Percentiles rank a stretch among this genome's conserved stretches.
Conservation (phyloP, 352 stramenopile genomes). For the Globisporangium acanthophoron region DNA sequence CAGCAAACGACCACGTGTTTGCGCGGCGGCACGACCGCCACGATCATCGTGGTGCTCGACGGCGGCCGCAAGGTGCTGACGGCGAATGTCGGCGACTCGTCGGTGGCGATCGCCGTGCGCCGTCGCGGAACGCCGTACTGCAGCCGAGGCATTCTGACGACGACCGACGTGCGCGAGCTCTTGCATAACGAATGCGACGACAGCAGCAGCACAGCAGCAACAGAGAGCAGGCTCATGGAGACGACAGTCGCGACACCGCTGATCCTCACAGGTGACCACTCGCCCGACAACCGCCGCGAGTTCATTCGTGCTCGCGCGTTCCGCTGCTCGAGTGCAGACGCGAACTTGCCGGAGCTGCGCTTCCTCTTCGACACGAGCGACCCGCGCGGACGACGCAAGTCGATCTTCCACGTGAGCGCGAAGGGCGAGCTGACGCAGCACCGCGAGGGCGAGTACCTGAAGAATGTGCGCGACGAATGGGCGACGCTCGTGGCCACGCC, state of each 20-base stretch:
- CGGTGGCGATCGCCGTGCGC: slow-evolving; percentile 31
- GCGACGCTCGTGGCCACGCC: slow-evolving; percentile 80
- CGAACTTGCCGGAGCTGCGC: slow-evolving; percentile 48
- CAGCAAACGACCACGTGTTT: slow-evolving; percentile 50
- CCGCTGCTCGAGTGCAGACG: slow-evolving; percentile 21
- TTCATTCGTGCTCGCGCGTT: slow-evolving; percentile 54
- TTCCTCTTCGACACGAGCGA: slow-evolving; percentile 81
- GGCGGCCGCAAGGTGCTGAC: slow-evolving; percentile 63
- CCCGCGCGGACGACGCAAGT: slow-evolving; percentile 23
- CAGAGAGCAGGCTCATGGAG: neutral
- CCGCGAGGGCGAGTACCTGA: slow-evolving; percentile 69
- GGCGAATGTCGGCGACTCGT: slow-evolving; percentile 83
- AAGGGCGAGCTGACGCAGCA: slow-evolving; percentile 31
- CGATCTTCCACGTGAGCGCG: slow-evolving; percentile 31
- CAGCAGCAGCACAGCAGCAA: slow-evolving; percentile 5
- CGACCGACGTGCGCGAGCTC: slow-evolving; percentile 19
- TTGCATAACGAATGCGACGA: neutral
- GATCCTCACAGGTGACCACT: slow-evolving; percentile 81
- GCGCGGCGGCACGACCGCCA: slow-evolving; percentile 87
- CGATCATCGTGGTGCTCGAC: slow-evolving; percentile 72
- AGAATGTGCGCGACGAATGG: slow-evolving; percentile 91
- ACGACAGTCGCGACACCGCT: slow-evolving; percentile 19
- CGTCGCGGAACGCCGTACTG: neutral
- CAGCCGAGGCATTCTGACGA: slow-evolving; percentile 12
- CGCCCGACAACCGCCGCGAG: slow-evolving; percentile 68